Evolutionary conservation across 495 filamentous ascomycete species (phyloP).

Genomic region (Aspergillus nidulans): DNA sequence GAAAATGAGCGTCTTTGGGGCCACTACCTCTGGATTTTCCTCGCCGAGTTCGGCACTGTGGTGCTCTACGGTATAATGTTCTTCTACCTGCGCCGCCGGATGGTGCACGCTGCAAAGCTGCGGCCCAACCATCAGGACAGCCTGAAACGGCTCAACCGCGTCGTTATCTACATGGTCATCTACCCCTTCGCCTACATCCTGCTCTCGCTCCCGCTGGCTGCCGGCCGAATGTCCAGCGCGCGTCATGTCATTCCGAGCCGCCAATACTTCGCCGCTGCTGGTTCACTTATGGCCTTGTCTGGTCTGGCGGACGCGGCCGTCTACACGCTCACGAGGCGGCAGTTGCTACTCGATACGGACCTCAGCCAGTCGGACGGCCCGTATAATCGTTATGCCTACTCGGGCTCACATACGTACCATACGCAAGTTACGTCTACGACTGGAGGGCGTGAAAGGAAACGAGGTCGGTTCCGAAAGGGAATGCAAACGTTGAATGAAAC

Average conservation of each 20-base stretch:
- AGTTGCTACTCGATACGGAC: conserved; percentile 36
- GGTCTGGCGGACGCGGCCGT: conserved; percentile 68
- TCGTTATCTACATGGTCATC: conserved; percentile 65
- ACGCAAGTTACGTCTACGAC: conserved; percentile 27
- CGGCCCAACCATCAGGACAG: conserved; percentile 28
- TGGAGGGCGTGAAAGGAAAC: conserved; percentile 15
- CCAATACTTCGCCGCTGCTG: conserved; percentile 61
- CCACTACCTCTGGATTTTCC: conserved; percentile 76
- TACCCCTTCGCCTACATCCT: conserved; percentile 70
- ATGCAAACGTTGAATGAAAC: conserved; percentile 21
- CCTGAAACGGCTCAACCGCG: conserved; percentile 36
- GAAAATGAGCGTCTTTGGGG: conserved; percentile 59
- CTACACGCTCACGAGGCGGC: conserved; percentile 52
- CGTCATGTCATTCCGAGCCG: conserved; percentile 47
- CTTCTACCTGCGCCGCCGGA: conserved; percentile 49
- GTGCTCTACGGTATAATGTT: conserved; percentile 62
- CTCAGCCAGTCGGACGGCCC: conserved; percentile 27
- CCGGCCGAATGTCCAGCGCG: conserved; percentile 59
- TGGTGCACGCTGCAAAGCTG: conserved; percentile 34
- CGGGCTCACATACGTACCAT: conserved; percentile 21
- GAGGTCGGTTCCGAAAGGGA: conserved; percentile 24
- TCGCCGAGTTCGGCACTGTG: conserved; percentile 58
- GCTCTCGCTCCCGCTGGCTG: conserved; percentile 64
- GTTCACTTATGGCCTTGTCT: conserved; percentile 63
- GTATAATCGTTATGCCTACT: conserved; percentile 15